Evolutionary conservation across 257 asterid genomes (phyloP).

Genomic region (Ilex asprella): DNA sequence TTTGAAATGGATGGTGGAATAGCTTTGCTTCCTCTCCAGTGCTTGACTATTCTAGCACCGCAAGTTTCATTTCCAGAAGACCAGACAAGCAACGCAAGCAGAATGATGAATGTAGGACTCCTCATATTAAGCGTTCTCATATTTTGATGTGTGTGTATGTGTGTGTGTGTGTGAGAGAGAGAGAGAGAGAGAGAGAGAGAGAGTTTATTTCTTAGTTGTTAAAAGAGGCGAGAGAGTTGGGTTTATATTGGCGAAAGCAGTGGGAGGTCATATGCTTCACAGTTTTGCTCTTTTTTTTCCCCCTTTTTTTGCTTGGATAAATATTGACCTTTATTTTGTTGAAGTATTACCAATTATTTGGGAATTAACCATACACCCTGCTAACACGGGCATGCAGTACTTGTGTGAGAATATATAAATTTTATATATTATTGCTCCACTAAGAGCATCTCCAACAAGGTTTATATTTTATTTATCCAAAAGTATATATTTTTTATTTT

Average conservation of each 20-base stretch:
- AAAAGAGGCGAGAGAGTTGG: neutral
- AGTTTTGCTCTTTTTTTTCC: too few relatives aligned
- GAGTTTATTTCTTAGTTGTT: neutral
- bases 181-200: conserved; percentile 1
- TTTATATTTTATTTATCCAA: too few relatives aligned
- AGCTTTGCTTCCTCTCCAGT: neutral
- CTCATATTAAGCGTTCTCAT: neutral
- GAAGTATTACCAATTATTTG: too few relatives aligned
- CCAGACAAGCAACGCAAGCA: neutral
- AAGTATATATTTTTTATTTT: too few relatives aligned
- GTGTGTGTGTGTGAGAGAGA: conserved; percentile 1
- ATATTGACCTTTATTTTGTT: too few relatives aligned
- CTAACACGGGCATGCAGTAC: too few relatives aligned
- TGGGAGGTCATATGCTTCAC: neutral
- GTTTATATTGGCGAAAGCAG: neutral
- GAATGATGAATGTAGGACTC: neutral
- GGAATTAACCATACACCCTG: too few relatives aligned
- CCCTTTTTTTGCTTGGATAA: too few relatives aligned
- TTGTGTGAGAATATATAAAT: too few relatives aligned
- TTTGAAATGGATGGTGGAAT: too few relatives aligned
- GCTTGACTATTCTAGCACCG: neutral
- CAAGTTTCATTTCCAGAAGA: neutral
- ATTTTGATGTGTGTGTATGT: neutral
- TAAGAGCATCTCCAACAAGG: too few relatives aligned
- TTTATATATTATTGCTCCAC: too few relatives aligned